Percentiles rank a stretch among this genome's conserved stretches.
Conservation (phyloP, 2,329 filamentous ascomycete genomes). For the Botryotinia convoluta region DNA sequence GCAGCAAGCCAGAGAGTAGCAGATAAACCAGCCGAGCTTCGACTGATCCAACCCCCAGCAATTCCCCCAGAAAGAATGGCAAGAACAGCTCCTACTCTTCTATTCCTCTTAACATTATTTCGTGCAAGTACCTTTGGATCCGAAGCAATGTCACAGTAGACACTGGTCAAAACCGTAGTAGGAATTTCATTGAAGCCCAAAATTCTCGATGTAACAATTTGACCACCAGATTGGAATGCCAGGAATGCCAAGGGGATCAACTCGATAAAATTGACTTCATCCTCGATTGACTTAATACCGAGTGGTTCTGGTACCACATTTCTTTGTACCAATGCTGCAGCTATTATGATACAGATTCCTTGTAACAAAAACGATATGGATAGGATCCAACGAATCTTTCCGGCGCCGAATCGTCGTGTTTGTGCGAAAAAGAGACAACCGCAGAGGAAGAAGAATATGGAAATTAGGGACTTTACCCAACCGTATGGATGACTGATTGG, state of each 20-base stretch:
- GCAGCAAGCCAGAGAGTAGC: constrained; percentile 48
- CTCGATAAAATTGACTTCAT: constrained; percentile 42
- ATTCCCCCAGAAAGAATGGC: constrained; percentile 54
- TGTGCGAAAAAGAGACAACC: constrained; percentile 50
- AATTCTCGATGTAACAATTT: constrained; percentile 71
- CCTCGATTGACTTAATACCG: constrained; percentile 31
- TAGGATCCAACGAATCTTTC: constrained; percentile 44
- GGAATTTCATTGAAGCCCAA: constrained; percentile 69
- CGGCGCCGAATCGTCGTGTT: constrained; percentile 30
- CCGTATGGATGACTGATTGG: constrained; percentile 50
- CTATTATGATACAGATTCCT: constrained; percentile 49
- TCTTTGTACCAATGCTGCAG: constrained; percentile 51
- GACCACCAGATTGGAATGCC: constrained; percentile 72
- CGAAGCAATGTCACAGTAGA: constrained; percentile 78
- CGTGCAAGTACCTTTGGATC: constrained; percentile 52
- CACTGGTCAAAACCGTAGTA: constrained; percentile 76
- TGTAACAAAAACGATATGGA: constrained; percentile 52
- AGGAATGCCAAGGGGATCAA: constrained; percentile 48
- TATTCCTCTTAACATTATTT: constrained; percentile 52
- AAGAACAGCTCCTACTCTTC: constrained; percentile 49
- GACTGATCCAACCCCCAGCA: constrained; percentile 53
- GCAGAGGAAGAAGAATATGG: constrained; percentile 52
- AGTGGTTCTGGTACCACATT: constrained; percentile 47
- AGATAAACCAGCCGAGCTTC: constrained; percentile 49
- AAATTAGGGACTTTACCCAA: constrained; percentile 53